Conservation (phyloP, 441 rosid species). For the Gossypium davidsonii region DNA sequence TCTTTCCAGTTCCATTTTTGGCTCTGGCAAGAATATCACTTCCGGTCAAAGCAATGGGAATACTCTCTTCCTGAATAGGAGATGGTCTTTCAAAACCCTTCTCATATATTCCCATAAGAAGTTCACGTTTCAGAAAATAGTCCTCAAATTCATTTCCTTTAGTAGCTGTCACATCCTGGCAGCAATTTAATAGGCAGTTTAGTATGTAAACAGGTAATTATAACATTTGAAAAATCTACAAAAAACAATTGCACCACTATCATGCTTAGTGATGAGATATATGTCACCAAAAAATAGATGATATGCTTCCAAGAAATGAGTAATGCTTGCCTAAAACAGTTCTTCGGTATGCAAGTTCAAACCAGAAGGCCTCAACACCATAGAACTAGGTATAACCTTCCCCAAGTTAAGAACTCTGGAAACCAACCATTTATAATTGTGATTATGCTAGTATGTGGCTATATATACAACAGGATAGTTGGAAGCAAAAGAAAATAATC, state of each 20-base stretch:
- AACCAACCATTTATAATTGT: not conserved
- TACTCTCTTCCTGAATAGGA: conserved; percentile 98
- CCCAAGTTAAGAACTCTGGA: not conserved
- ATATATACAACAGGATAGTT: not conserved
- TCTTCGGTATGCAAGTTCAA: not conserved
- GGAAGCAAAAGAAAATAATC: not conserved
- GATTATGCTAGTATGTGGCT: too few species aligned
- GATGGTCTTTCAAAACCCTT: conserved; percentile 99
- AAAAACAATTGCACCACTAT: not conserved
- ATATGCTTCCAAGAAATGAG: not conserved
- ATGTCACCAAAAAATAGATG: not conserved
- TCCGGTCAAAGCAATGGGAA: conserved; percentile 96
- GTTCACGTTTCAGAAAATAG: conserved; percentile 88
- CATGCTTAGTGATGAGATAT: not conserved
- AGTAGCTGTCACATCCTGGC: conserved; percentile 94
- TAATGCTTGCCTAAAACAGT: not conserved
- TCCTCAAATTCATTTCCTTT: conserved; percentile 98
- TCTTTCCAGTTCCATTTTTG: conserved; percentile 95
- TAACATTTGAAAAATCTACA: not conserved
- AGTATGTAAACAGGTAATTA: not conserved
- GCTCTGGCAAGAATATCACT: conserved; percentile 98
- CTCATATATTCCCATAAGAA: conserved; percentile 96
- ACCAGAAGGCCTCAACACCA: not conserved
- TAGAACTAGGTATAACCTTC: not conserved
- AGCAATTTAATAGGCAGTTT: conserved; percentile 1